Evolutionary conservation across 2,329 filamentous ascomycete genomes (phyloP).

Genomic region (Phialophora tarda): DNA sequence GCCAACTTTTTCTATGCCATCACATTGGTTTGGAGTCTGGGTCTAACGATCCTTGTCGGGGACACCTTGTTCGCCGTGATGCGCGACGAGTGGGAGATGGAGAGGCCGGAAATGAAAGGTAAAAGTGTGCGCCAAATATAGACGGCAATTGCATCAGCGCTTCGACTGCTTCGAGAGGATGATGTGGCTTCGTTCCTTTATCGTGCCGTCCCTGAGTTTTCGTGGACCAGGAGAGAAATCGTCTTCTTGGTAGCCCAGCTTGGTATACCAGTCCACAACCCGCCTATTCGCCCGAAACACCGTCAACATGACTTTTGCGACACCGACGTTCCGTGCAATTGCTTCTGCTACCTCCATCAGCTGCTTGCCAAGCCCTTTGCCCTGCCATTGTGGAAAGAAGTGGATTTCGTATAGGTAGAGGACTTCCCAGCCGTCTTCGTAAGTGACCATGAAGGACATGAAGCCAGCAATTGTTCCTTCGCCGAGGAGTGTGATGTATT

Average conservation of each 20-base stretch:
- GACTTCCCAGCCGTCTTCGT: slow-evolving; percentile 61
- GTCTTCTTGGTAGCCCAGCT: slow-evolving; percentile 59
- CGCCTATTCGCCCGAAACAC: slow-evolving; percentile 60
- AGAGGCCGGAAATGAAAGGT: slow-evolving; percentile 85
- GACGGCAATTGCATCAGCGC: slow-evolving; percentile 11
- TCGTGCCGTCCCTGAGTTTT: slow-evolving; percentile 55
- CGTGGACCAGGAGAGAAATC: slow-evolving; percentile 59
- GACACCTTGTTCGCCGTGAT: slow-evolving; percentile 88
- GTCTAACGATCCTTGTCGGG: slow-evolving; percentile 81
- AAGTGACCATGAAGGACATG: slow-evolving; percentile 62
- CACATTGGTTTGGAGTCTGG: slow-evolving; percentile 96
- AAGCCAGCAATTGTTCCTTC: slow-evolving; percentile 47
- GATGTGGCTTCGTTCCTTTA: slow-evolving; percentile 57
- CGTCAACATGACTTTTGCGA: slow-evolving; percentile 66
- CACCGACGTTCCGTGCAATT: slow-evolving; percentile 53
- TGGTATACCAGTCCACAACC: slow-evolving; percentile 57
- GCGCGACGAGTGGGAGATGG: slow-evolving; percentile 90
- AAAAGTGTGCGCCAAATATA: slow-evolving; percentile 86
- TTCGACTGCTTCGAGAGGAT: slow-evolving; percentile 58
- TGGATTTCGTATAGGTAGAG: slow-evolving; percentile 71
- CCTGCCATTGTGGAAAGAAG: slow-evolving; percentile 51
- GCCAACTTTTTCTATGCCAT: slow-evolving; percentile 99
- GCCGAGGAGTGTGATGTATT: slow-evolving; percentile 58
- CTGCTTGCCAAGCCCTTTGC: slow-evolving; percentile 57
- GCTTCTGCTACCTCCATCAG: slow-evolving; percentile 58